These are phyloP conservation scores for Solanum gracilifrons DNA, from an alignment of 257 asterid species.

Conservation along the genomic window DNA sequence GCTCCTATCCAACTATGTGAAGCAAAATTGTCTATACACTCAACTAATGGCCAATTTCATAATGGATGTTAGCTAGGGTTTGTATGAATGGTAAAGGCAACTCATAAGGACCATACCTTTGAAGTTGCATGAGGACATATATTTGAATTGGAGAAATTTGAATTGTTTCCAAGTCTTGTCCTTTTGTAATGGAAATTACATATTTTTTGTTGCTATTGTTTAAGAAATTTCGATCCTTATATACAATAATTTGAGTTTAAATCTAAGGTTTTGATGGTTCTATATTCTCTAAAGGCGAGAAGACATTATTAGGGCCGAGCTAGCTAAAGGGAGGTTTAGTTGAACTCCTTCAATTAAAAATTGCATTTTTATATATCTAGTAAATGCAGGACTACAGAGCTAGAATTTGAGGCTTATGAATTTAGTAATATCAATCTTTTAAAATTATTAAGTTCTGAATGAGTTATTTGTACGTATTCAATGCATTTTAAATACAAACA, in stretches of 20 bases:
- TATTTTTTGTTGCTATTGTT: not conserved
- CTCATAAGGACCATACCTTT: not conserved
- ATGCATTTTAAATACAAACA: not conserved
- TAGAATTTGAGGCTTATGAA: not conserved
- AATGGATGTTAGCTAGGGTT: constrained; percentile 4
- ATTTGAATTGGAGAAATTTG: not conserved
- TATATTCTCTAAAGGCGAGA: not conserved
- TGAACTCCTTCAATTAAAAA: not conserved
- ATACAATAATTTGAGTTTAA: not conserved
- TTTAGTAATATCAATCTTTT: not conserved
- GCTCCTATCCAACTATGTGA: not conserved
- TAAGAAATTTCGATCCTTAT: not conserved
- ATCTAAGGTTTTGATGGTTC: not conserved
- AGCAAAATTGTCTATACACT: not conserved
- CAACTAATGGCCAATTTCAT: not conserved
- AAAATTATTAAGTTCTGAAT: not conserved
- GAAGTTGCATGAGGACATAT: not conserved
- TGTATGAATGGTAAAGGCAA: not conserved
- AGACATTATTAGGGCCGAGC: not conserved
- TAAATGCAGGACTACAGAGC: too few relatives aligned
- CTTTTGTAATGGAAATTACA: not conserved
- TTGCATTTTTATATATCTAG: not conserved
- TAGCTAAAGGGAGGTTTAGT: not conserved
- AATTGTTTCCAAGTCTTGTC: not conserved
- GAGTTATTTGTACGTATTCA: not conserved